Evolutionary conservation across 345 rosid genomes (phyloP), one percentile per base, ranked within the genome.

Genomic region (Sonneratia alba): DNA sequence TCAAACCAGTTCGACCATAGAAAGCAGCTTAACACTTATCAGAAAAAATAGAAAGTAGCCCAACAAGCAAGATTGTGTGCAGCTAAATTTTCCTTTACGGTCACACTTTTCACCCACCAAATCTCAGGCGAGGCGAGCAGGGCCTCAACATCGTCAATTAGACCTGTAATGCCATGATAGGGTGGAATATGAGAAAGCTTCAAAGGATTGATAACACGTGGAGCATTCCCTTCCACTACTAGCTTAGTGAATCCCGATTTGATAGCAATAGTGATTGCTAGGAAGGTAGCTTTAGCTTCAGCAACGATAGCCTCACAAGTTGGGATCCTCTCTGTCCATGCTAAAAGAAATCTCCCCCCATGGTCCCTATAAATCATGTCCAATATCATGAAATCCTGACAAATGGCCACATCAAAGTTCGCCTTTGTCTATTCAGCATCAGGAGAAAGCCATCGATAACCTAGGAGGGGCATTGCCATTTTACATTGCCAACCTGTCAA

Each of bases 171-270:
- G 48, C 42, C 47, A 42, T 27, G 47, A 21, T 19, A 10, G 51
- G 51, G 32, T 10, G 48, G 51, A 1, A 66, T 66, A 38, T 16
- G 6, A 3, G 32, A 4, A 2, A n/a, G 48, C 11, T 18, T 22
- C 69, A 40, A 48, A 37, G 49, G 49, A 37, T 27, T 22, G 10
- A 43, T 40, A 0, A 66, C 51, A 38, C 16, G 11, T 13, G 49
- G 49, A 66, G 47, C 24, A 40, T 16, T 37, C 48, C 51, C 49
- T 66, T 67, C 69, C 69, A n/a, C 14, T 27, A 21, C 34, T 38
- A 67, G 42, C 32, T 4, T 47, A n/a, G 48, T 40, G 49, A 67
- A 67, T 16, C 49, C 69, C 27, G 69, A 66, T 18, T 67, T 67
- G 32, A 67, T 47, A 38, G 48, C 48, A 21, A 40, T 19, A 14